Conservation (phyloP, 192 early-diverging fungal genomes). For the Coemansia sp. region DNA sequence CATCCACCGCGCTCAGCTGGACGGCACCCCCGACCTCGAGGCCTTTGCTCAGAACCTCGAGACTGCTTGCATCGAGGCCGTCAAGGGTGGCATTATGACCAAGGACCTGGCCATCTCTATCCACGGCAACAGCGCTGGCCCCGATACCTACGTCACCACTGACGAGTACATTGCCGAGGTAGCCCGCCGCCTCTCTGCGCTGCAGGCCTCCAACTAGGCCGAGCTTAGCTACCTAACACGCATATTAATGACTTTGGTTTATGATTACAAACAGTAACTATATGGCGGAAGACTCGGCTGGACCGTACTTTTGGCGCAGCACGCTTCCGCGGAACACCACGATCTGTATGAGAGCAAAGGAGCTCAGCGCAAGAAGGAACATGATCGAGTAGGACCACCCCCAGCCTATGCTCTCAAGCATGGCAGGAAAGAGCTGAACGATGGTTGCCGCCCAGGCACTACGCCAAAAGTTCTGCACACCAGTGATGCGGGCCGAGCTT, state of each 20-base stretch:
- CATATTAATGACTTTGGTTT: not conserved
- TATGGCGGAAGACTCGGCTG: not conserved
- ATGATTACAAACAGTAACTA: not conserved
- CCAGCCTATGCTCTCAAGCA: conserved; percentile 47
- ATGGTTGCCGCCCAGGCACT: conserved; percentile 43
- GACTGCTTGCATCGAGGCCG: conserved; percentile 82
- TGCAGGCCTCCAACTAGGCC: conserved; percentile 20
- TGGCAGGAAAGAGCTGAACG: conserved; percentile 46
- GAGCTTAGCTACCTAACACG: not conserved
- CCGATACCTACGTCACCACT: conserved; percentile 84
- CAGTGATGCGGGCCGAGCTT: conserved; percentile 44
- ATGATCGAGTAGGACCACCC: conserved; percentile 47
- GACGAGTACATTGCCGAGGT: conserved; percentile 86
- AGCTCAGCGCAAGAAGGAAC: conserved; percentile 28
- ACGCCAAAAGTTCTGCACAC: conserved; percentile 53
- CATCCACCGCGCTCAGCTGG: conserved; percentile 91
- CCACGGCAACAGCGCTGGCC: conserved; percentile 71
- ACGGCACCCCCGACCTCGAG: conserved; percentile 71
- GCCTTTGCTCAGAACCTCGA: conserved; percentile 81
- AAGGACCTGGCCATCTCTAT: conserved; percentile 97
- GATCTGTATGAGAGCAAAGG: conserved; percentile 24
- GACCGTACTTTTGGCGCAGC: conserved; percentile 33
- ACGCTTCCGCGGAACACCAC: conserved; percentile 28
- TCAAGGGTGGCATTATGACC: conserved; percentile 87
- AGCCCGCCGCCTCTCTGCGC: conserved; percentile 57